phyloP scores from a whole-genome alignment of 495 filamentous ascomycete genomes.

The Penicillium bialowiezense region DNA sequence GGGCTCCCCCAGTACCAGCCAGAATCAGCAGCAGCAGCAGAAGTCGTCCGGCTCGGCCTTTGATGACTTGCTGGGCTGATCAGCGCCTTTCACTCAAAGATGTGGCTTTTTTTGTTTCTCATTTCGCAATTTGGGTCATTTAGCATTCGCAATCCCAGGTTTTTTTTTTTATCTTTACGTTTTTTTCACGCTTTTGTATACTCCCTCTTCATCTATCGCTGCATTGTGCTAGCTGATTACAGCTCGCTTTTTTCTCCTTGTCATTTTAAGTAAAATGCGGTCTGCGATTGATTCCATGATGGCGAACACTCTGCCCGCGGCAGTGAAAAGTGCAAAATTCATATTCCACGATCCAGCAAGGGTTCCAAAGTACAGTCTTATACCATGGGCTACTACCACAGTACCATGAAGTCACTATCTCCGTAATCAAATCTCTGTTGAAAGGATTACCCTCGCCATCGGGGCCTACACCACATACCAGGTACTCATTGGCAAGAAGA shows the following conservation, averaged over 20 bases:
- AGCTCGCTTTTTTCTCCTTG: neutral
- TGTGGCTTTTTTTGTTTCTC: neutral
- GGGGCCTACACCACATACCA: neutral
- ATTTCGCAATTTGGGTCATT: neutral
- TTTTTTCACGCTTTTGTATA: neutral
- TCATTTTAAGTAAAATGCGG: neutral
- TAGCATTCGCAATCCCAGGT: neutral
- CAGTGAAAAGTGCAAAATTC: neutral
- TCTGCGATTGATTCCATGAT: neutral
- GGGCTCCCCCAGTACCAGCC: constrained; percentile 59
- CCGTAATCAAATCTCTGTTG: no score
- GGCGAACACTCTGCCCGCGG: neutral
- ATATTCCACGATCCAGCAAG: no score
- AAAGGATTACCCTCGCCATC: no score
- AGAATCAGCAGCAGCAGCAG: constrained; percentile 28
- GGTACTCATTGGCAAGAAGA: neutral
- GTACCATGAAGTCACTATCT: no score
- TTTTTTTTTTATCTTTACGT: neutral
- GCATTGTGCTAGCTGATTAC: neutral
- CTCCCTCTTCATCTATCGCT: neutral
- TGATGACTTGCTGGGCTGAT: constrained; percentile 65
- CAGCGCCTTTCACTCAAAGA: neutral
- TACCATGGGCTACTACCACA: no score
- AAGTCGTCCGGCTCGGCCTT: constrained; percentile 48
- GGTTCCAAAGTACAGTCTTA: no score